Evolutionary conservation across 2,329 filamentous ascomycete species (phyloP), one percentile per base, ranked within the genome.

Genomic region (Metarhizium sp.): DNA sequence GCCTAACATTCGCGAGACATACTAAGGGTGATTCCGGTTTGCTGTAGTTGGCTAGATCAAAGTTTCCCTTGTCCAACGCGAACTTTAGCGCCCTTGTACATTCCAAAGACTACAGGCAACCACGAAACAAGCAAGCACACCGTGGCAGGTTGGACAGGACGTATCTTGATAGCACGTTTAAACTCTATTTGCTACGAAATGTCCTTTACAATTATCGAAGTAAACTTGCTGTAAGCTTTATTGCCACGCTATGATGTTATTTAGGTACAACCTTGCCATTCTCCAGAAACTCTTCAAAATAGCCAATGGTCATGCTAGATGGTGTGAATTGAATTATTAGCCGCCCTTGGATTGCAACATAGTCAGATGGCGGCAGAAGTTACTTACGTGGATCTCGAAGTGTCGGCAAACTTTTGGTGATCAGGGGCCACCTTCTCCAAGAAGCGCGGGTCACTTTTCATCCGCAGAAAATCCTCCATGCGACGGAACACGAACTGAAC

Each of bases 361-460:
- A 25, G 25, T 25, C 25, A 25, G 25, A 25, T 25, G 25, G 25
- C 25, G 4, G 25, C 11, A 50, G 54, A 43, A 25, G 25, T 52
- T 46, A 11, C 38, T 40, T 40, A 40, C 38, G 42, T 45, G 6
- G 42, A 18, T 16, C 42, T 45, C 14, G 34, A 36, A 30, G 54
- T 58, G 25, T 58, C 57, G 14, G 57, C 57, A 54, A 58, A 58
- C 1, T 56, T 54, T 8, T 43, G 45, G 47, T 58, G 57, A 20
- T 58, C 57, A 2, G 54, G 54, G 4, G 51, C 51, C 5, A 58
- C 51, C 16, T 52, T 54, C 43, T 58, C 47, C 40, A 54, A 13
- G 51, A 54, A 58, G 4, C 51, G 54, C 18, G 54, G 47, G 40
- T 58, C 57, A n/a, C 42, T 50, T 29, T 58, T 58, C 54, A 58